Evolutionary conservation across 768 basidiomycete genomes (phyloP).

Genomic region (Albatrellus ellisii): DNA sequence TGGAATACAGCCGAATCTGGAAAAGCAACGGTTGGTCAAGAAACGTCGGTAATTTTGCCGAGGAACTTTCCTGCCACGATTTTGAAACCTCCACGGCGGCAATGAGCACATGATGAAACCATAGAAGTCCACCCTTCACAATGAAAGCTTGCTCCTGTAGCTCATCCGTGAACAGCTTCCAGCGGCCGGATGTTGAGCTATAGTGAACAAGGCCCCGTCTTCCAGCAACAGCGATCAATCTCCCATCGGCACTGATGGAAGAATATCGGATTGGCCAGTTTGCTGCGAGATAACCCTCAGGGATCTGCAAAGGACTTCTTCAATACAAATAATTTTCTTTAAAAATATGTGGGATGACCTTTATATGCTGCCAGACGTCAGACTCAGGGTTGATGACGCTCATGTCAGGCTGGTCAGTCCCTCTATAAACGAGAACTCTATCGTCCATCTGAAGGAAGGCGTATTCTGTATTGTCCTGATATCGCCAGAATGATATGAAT

Average conservation of each 20-base stretch:
- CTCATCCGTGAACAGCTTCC: constrained; percentile 80
- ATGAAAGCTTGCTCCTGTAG: constrained; percentile 77
- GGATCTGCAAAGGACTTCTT: constrained; percentile 41
- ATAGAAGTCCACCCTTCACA: constrained; percentile 84
- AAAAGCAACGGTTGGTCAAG: constrained; percentile 3
- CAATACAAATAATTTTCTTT: background rate
- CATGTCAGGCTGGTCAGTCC: constrained; percentile 96
- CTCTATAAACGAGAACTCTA: constrained; percentile 83
- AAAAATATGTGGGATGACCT: constrained; percentile 27
- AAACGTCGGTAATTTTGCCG: constrained; percentile 1
- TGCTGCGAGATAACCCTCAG: constrained; percentile 71
- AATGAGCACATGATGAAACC: constrained; percentile 94
- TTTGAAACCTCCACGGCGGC: constrained; percentile 78
- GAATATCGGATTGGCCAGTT: constrained; percentile 96
- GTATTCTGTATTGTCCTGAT: constrained; percentile 87
- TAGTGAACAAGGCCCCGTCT: constrained; percentile 87
- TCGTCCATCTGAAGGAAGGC: constrained; percentile 96
- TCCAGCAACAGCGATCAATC: constrained; percentile 87
- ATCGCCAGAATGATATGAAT: constrained; percentile 4
- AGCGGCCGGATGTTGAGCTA: constrained; percentile 85
- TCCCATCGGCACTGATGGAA: constrained; percentile 79
- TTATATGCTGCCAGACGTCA: constrained; percentile 97
- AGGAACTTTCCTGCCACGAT: constrained; percentile 51
- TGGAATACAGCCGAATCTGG: constrained; percentile 87
- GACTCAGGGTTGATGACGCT: constrained; percentile 96